These are phyloP conservation scores for Cordyceps militaris DNA, from an alignment of 2,329 filamentous ascomycete genomes.

Conservation along the genomic window DNA sequence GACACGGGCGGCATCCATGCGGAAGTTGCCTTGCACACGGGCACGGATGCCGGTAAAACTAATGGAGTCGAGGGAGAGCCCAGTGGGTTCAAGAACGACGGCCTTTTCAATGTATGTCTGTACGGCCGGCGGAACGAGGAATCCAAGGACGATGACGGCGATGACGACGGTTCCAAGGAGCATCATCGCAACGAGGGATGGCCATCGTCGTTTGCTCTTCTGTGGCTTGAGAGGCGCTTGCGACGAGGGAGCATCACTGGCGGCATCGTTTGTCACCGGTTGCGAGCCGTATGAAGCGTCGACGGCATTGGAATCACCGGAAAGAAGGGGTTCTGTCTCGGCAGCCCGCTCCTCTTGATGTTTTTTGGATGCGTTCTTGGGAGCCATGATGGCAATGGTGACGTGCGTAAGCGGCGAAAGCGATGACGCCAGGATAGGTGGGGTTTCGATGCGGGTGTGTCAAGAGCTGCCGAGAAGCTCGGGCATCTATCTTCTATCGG, in stretches of 20 bases:
- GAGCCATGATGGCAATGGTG: constrained; percentile 6
- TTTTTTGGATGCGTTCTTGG: background rate
- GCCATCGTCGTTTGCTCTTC: constrained; percentile 49
- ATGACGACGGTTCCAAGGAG: constrained; percentile 57
- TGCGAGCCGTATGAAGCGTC: constrained; percentile 8
- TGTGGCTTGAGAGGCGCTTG: constrained; percentile 9
- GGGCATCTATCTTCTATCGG: background rate
- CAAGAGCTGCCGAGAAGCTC: background rate
- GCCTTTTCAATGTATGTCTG: constrained; percentile 84
- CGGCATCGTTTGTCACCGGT: background rate
- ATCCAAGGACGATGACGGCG: constrained; percentile 67
- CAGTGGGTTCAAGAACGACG: constrained; percentile 72
- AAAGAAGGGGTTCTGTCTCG: constrained; percentile 8
- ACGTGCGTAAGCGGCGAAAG: background rate
- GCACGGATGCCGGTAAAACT: constrained; percentile 71
- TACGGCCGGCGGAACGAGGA: constrained; percentile 72
- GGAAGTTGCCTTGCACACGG: constrained; percentile 74
- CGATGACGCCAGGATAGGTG: background rate
- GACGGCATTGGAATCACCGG: background rate
- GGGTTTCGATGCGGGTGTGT: background rate
- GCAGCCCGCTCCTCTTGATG: background rate
- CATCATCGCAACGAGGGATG: constrained; percentile 66
- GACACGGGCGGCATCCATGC: constrained; percentile 71
- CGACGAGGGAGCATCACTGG: constrained; percentile 1
- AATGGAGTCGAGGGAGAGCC: constrained; percentile 77